Percentiles rank a stretch among this genome's conserved stretches.
Evolutionary conservation across 1,284 basidiomycete genomes (phyloP).

Genomic region (Ganoderma leucocontextum): DNA sequence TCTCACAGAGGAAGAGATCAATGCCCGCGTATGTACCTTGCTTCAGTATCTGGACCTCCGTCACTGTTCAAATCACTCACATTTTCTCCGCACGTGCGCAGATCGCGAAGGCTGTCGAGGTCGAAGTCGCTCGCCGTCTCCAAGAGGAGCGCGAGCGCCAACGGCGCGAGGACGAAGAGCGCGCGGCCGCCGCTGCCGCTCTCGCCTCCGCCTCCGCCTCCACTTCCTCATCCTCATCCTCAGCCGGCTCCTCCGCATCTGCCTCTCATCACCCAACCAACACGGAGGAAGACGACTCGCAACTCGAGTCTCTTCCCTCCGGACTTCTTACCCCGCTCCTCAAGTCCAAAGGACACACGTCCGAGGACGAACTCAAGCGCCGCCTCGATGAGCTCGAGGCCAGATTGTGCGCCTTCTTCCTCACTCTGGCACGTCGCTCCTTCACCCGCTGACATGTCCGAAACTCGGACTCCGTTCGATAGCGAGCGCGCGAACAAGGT

Average conservation of each 20-base stretch:
- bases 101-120: slow-evolving; percentile 78
- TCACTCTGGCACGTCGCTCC: slow-evolving; percentile 10
- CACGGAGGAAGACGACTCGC: slow-evolving; percentile 16
- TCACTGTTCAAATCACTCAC: no score
- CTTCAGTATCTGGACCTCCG: not conserved
- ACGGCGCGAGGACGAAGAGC: slow-evolving; percentile 35
- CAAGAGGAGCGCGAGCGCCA: slow-evolving; percentile 61
- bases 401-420: slow-evolving; percentile 62
- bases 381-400: slow-evolving; percentile 73
- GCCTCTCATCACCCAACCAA: not conserved
- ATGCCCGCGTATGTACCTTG: slow-evolving; percentile 62
- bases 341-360: slow-evolving; percentile 38
- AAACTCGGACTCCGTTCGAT: slow-evolving; percentile 23
- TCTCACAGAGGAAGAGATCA: slow-evolving; percentile 73
- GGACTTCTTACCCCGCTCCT: slow-evolving; percentile 69
- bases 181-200: not conserved
- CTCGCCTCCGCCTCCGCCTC: slow-evolving; percentile 12
- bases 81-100: slow-evolving; percentile 35
- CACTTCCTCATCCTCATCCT: slow-evolving; percentile 10
- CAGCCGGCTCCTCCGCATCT: slow-evolving; percentile 11
- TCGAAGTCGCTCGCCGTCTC: slow-evolving; percentile 72
- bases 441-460: slow-evolving; percentile 20
- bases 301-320: slow-evolving; percentile 49
- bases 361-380: slow-evolving; percentile 69
- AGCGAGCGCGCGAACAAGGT: slow-evolving; percentile 71